These are phyloP conservation scores for Powellomyces hirtus DNA, from an alignment of 192 early-diverging fungal genomes.

Conservation along the genomic window DNA sequence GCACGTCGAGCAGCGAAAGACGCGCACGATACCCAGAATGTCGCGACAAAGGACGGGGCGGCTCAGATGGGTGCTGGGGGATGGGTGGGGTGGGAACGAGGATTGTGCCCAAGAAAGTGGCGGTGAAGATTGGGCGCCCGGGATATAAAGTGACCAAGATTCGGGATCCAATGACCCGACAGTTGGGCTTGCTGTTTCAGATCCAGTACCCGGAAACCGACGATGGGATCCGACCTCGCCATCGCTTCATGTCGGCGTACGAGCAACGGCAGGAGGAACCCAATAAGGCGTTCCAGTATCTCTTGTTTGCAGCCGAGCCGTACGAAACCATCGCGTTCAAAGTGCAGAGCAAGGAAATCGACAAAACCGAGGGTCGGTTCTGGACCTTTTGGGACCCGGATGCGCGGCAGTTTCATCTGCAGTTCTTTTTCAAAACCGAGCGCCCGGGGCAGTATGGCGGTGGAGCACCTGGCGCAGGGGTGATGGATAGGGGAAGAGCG, in stretches of 20 bases:
- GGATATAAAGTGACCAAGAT: conserved; percentile 91
- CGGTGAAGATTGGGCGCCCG: conserved; percentile 93
- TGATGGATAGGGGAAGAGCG: background rate
- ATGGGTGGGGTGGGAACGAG: too few species aligned
- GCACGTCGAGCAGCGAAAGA: conserved; percentile 86
- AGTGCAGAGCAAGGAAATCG: conserved; percentile 90
- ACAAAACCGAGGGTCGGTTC: conserved; percentile 78
- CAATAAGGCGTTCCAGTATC: conserved; percentile 85
- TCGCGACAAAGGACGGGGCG: conserved; percentile 16
- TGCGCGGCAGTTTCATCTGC: conserved; percentile 79
- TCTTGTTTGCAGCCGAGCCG: conserved; percentile 93
- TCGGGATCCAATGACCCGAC: conserved; percentile 79
- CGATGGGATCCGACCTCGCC: conserved; percentile 78
- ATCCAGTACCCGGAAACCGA: conserved; percentile 93
- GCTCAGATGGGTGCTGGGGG: too few species aligned
- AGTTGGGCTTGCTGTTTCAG: conserved; percentile 90
- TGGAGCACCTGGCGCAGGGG: background rate
- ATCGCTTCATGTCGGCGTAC: conserved; percentile 96
- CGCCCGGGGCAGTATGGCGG: conserved; percentile 4
- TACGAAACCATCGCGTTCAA: conserved; percentile 95
- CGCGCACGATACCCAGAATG: conserved; percentile 53
- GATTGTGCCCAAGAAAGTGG: conserved; percentile 61
- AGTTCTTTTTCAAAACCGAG: conserved; percentile 84
- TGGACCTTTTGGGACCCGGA: conserved; percentile 96
- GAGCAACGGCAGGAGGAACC: conserved; percentile 90